These are phyloP conservation scores for Paraglomus occultum DNA, from an alignment of 192 early-diverging fungal species.

Conservation along the genomic window DNA sequence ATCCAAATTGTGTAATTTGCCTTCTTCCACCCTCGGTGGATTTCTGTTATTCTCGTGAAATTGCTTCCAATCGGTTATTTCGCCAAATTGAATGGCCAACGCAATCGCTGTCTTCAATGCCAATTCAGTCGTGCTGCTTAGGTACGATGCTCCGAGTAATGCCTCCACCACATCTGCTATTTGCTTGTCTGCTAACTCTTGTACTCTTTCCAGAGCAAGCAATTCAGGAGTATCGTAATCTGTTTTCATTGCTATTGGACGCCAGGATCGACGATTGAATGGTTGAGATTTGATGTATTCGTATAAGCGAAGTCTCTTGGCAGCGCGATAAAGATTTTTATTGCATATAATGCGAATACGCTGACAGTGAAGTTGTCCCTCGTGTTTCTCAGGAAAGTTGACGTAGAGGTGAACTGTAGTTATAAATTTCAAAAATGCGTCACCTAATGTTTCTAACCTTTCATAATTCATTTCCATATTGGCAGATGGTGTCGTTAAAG, in stretches of 20 bases:
- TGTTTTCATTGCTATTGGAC: conserved; percentile 45
- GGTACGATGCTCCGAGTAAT: conserved; percentile 70
- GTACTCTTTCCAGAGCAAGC: conserved; percentile 28
- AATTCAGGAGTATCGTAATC: conserved; percentile 33
- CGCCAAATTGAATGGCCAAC: conserved; percentile 55
- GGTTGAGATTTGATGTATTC: conserved; percentile 60
- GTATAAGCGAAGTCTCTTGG: conserved; percentile 53
- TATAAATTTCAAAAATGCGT: conserved; percentile 83
- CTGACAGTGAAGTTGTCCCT: conserved; percentile 74
- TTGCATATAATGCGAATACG: conserved; percentile 80
- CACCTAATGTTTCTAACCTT: conserved; percentile 85
- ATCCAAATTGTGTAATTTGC: not conserved
- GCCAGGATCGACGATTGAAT: conserved; percentile 59
- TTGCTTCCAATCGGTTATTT: conserved; percentile 50
- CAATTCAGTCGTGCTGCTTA: conserved; percentile 52
- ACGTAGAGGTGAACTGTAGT: conserved; percentile 75
- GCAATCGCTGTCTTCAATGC: conserved; percentile 56
- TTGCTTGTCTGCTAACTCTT: conserved; percentile 76
- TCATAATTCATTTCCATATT: conserved; percentile 75
- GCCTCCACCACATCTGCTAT: conserved; percentile 87
- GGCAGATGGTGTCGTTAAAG: conserved; percentile 73
- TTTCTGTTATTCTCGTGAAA: conserved; percentile 38
- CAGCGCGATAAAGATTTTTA: conserved; percentile 57
- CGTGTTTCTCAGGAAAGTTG: conserved; percentile 66
- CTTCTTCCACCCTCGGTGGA: conserved; percentile 30